phyloP scores from a whole-genome alignment of 768 basidiomycete species.

The Rhizopogon vinicolor region DNA sequence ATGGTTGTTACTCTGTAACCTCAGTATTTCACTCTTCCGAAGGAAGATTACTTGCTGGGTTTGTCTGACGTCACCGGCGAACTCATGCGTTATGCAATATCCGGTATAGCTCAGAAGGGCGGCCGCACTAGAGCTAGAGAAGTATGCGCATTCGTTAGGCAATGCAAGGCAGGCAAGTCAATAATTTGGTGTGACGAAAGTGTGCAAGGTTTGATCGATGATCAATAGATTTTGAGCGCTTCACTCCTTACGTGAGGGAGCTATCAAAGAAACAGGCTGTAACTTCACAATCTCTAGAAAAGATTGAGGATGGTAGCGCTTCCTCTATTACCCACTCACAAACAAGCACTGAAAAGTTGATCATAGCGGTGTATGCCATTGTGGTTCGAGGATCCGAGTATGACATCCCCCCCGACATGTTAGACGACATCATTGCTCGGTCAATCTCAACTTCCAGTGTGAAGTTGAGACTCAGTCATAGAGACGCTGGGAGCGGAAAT shows the following conservation, averaged over 20 bases:
- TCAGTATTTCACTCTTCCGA: conserved; percentile 73
- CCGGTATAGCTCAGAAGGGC: conserved; percentile 64
- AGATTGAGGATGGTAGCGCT: conserved; percentile 85
- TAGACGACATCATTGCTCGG: conserved; percentile 63
- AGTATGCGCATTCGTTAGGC: conserved; percentile 67
- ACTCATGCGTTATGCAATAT: conserved; percentile 93
- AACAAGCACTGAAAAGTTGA: conserved; percentile 5
- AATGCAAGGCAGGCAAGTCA: conserved; percentile 62
- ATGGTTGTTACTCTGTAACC: conserved; percentile 3
- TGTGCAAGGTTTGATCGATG: not conserved
- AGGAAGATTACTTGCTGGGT: conserved; percentile 88
- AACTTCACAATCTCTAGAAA: conserved; percentile 82
- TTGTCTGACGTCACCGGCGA: conserved; percentile 95
- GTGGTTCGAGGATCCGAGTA: conserved; percentile 71
- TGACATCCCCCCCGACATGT: conserved; percentile 59
- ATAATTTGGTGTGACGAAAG: not conserved
- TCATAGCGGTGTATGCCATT: conserved; percentile 66
- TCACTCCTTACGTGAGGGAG: conserved; percentile 65
- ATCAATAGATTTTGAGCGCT: conserved; percentile 67
- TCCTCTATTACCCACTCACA: not conserved
- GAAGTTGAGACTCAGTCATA: conserved; percentile 15
- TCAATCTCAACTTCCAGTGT: conserved; percentile 32
- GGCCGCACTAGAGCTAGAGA: conserved; percentile 58
- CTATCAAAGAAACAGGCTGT: conserved; percentile 86
- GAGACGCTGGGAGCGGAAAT: conserved; percentile 19